Conservation (phyloP, 768 basidiomycete species). For the Mrakia blollopis region DNA sequence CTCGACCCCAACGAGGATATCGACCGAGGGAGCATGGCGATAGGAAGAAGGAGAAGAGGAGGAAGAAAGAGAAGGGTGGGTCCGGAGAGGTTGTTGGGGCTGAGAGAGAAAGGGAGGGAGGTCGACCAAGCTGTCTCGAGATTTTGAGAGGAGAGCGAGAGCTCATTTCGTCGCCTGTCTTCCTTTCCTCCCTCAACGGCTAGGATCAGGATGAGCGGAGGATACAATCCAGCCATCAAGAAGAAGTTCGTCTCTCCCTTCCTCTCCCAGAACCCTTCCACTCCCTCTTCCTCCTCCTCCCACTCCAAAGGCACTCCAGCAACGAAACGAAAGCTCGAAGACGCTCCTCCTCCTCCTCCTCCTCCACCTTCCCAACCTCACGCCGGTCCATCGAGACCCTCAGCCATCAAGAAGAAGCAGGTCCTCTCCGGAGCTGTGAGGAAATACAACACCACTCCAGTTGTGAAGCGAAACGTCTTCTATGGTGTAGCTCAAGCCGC, state of each 20-base stretch:
- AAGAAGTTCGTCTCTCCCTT: conserved; percentile 11
- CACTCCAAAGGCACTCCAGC: neutral
- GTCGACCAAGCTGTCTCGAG: neutral
- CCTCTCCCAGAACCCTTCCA: no score
- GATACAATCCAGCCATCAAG: neutral
- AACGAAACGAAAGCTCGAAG: conserved; percentile 8
- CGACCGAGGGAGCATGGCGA: conserved; percentile 21
- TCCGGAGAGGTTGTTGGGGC: neutral
- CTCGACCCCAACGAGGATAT: neutral
- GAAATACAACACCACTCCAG: neutral
- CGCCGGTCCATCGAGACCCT: neutral
- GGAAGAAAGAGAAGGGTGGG: neutral
- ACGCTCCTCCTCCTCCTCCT: neutral
- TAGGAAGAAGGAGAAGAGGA: neutral
- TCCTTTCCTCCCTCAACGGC: neutral
- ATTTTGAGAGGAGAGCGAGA: neutral
- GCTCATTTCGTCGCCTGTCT: neutral
- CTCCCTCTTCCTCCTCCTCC: neutral
- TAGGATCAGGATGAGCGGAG: neutral
- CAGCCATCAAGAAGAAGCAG: neutral
- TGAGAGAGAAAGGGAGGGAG: neutral
- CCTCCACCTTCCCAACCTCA: neutral
- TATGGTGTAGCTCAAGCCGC: conserved; percentile 13
- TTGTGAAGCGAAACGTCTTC: conserved; percentile 19
- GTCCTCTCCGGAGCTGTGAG: neutral